Conservation (phyloP, 805 yeast genomes). For the Ascoidea tarda region DNA sequence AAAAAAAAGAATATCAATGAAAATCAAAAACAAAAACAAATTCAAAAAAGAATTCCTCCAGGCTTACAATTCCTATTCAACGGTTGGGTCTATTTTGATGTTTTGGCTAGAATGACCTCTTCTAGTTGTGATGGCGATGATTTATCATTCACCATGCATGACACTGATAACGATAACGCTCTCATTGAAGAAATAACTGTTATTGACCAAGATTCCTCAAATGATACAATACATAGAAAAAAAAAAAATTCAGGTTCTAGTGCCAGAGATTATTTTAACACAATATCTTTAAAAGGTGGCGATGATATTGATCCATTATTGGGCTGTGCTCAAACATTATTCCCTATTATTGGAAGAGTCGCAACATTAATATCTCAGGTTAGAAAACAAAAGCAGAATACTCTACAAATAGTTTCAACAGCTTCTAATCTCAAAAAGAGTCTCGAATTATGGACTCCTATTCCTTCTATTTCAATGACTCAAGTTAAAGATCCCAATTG, state of each 20-base stretch:
- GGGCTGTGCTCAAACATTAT: slow-evolving; percentile 53
- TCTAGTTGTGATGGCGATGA: slow-evolving; percentile 2
- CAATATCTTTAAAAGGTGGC: slow-evolving; percentile 10
- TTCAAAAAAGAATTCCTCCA: slow-evolving; percentile 19
- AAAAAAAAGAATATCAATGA: slow-evolving; percentile 5
- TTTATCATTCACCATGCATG: slow-evolving; percentile 1
- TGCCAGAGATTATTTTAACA: not conserved
- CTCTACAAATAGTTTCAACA: slow-evolving; percentile 31
- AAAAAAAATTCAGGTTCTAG: not conserved
- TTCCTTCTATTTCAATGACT: slow-evolving; percentile 22
- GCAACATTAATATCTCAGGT: slow-evolving; percentile 40
- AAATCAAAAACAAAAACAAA: not conserved
- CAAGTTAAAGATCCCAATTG: slow-evolving; percentile 27
- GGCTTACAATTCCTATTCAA: slow-evolving; percentile 40
- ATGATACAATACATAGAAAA: not conserved
- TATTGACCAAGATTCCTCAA: not conserved
- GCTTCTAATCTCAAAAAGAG: slow-evolving; percentile 43
- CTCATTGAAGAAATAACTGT: slow-evolving; percentile 1
- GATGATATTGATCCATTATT: slow-evolving; percentile 46
- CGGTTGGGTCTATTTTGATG: slow-evolving; percentile 58
- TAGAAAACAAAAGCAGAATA: slow-evolving; percentile 25
- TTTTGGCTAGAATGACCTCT: slow-evolving; percentile 45
- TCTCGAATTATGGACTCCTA: slow-evolving; percentile 44
- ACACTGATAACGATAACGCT: slow-evolving; percentile 2
- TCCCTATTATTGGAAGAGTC: slow-evolving; percentile 50